A percentile compares a stretch with the other conserved stretches of the same genome.
Conservation (phyloP, 257 asterid genomes). For the Salvia rosmarinus region DNA sequence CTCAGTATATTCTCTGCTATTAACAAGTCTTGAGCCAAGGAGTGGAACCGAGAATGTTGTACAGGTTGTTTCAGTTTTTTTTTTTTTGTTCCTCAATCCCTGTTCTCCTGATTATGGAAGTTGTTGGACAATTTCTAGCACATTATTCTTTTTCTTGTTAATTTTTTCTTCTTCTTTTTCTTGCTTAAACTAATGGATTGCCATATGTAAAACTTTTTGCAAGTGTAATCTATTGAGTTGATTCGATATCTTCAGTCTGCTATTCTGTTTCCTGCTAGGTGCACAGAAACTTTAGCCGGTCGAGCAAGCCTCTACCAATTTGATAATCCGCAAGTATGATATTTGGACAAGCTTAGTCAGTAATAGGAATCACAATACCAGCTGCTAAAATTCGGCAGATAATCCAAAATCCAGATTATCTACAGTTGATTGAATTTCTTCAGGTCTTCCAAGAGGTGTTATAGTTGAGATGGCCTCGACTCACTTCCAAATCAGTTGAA, state of each 20-base stretch:
- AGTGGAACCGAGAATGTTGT: conserved; percentile 47
- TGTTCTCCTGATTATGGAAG: conserved; percentile 30
- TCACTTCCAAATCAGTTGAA: too few relatives aligned
- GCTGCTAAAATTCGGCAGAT: too few relatives aligned
- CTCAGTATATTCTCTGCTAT: conserved; percentile 27
- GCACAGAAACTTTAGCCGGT: neutral
- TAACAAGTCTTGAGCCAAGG: conserved; percentile 21
- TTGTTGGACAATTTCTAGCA: conserved; percentile 40
- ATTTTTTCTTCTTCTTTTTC: neutral
- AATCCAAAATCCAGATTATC: too few relatives aligned
- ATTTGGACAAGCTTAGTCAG: too few relatives aligned
- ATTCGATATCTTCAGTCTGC: neutral
- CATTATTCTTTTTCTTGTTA: conserved; percentile 13
- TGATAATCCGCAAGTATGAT: too few relatives aligned
- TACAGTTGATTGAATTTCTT: too few relatives aligned
- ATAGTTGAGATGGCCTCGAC: too few relatives aligned
- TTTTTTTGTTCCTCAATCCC: neutral
- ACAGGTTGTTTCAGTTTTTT: conserved; percentile 44
- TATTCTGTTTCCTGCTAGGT: neutral
- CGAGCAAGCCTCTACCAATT: too few relatives aligned
- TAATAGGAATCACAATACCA: too few relatives aligned
- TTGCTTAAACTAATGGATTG: conserved; percentile 31
- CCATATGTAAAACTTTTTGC: conserved; percentile 33
- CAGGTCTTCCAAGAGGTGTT: too few relatives aligned
- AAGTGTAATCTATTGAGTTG: conserved; percentile 55